Conservation (phyloP, 345 rosid species). For the Bruguiera parviflora region DNA sequence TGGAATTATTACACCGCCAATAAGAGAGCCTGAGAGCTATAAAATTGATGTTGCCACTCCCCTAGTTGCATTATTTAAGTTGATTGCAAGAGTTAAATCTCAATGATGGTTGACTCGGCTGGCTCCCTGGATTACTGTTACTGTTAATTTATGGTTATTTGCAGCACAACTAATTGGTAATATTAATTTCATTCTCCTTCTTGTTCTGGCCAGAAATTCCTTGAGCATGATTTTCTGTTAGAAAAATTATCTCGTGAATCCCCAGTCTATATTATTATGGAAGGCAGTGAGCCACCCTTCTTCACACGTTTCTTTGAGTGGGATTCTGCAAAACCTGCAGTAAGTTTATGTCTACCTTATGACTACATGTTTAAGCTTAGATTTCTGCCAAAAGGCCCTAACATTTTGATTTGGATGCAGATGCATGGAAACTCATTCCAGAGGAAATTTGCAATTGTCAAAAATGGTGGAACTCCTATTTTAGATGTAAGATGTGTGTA, state of each 20-base stretch:
- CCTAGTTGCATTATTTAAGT: too few relatives aligned
- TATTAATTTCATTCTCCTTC: background rate
- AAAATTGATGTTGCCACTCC: too few relatives aligned
- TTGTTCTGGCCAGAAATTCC: slow-evolving; percentile 57
- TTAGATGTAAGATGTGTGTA: slow-evolving; percentile 52
- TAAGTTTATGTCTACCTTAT: slow-evolving; percentile 37
- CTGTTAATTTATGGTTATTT: too few relatives aligned
- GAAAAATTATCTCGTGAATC: slow-evolving; percentile 67
- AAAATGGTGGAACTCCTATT: slow-evolving; percentile 64
- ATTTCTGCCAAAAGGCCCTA: slow-evolving; percentile 12
- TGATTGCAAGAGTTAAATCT: too few relatives aligned
- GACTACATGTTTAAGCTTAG: background rate
- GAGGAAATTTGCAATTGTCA: slow-evolving; percentile 74
- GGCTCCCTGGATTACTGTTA: too few relatives aligned
- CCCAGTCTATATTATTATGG: slow-evolving; percentile 68
- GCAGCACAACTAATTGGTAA: background rate
- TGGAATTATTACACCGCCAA: too few relatives aligned
- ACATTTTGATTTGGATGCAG: slow-evolving; percentile 41
- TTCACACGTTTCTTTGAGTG: slow-evolving; percentile 91
- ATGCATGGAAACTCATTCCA: slow-evolving; percentile 97
- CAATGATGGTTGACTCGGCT: too few relatives aligned
- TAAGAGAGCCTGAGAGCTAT: too few relatives aligned
- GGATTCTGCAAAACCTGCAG: slow-evolving; percentile 82
- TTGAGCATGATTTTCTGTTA: slow-evolving; percentile 68
- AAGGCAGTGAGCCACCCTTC: slow-evolving; percentile 94